Base-by-base conservation (phyloP, 2,329 filamentous ascomycete genomes). In the Fusarium sacchari region DNA sequence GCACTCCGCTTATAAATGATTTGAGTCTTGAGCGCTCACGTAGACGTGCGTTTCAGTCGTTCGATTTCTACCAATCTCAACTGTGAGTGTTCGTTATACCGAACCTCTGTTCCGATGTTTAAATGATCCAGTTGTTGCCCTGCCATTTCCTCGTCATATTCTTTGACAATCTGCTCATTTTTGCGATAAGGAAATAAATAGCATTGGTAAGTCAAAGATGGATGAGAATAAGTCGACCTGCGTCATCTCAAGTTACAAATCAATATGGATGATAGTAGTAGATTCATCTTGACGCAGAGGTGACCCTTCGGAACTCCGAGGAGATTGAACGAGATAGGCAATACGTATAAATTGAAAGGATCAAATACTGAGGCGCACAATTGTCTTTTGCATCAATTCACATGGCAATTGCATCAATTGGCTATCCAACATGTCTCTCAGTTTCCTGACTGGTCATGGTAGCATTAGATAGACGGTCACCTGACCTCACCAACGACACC, bases 241-340 rank as follows among this genome's bases (percentile, higher is more conserved):
- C 13, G 14, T 36, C n/a, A 24, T 37, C n/a, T 37, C 34, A 15
- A 26, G 26, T 20, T 22, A 9, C 22, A 24, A 57, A n/a, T 37
- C 50, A 34, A 43, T 39, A 37, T 60, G 37, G 43, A 37, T 60
- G 37, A 46, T 46, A 40, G 32, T 32, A 32, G 32, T 67, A 46
- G 7, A 66, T 60, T 39, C 56, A 59, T 28, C 26, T 39, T 37
- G 37, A 53, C 32, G 44, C 7, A 47, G 10, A 53, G 30, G 46
- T 24, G 18, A 52, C 47, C 17, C n/a, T 22, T 70, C 53, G 55
- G 64, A 69, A 37, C 42, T 70, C 64, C 64, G 59, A 69, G 47
- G 44, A 32, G 30, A 26, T 11, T 26, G 28, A 7, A 8, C 28
- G 36, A 24, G 28, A 34, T 56, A 7, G 26, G 15, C 42, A 28